A percentile compares a stretch with the other conserved stretches of the same genome.
These are phyloP conservation scores for Pulicaria dysenterica DNA, from an alignment of 129 eudicot genomes.

Conservation along the genomic window DNA sequence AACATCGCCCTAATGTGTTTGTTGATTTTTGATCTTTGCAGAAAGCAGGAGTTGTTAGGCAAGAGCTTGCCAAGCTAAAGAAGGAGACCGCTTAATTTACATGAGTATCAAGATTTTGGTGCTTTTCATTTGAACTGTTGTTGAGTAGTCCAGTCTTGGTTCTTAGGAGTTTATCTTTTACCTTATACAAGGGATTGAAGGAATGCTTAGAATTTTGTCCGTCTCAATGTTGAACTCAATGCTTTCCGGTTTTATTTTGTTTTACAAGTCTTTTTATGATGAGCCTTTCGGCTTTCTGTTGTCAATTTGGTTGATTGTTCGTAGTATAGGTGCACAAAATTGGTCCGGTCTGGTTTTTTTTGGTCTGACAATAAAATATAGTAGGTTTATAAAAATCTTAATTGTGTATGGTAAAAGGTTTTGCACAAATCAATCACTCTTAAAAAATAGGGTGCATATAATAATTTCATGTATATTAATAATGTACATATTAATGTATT, in stretches of 20 bases:
- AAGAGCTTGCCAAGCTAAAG: constrained; percentile 52
- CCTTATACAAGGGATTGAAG: constrained; percentile 17
- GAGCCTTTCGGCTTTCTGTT: too few relatives aligned
- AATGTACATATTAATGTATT: too few relatives aligned
- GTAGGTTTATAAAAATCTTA: too few relatives aligned
- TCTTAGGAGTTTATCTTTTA: constrained; percentile 24
- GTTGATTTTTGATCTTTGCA: constrained; percentile 25
- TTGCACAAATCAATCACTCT: too few relatives aligned
- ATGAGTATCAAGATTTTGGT: constrained; percentile 8
- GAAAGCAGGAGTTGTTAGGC: constrained; percentile 54
- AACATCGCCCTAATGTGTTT: background rate
- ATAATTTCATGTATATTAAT: too few relatives aligned
- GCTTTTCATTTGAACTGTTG: constrained; percentile 28
- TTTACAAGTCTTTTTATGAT: background rate
- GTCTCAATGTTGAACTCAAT: constrained; percentile 25
- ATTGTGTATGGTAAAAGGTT: too few relatives aligned
- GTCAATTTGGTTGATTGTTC: too few relatives aligned
- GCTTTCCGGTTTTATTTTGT: constrained; percentile 1
- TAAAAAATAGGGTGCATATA: too few relatives aligned
- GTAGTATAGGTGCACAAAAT: too few relatives aligned
- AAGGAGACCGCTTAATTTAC: constrained; percentile 37
- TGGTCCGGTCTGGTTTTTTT: too few relatives aligned
- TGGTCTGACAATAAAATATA: too few relatives aligned
- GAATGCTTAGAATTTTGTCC: constrained; percentile 19
- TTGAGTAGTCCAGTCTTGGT: constrained; percentile 17